Evolutionary conservation across 306 rosid species (phyloP).

Genomic region (Datisca glomerata): DNA sequence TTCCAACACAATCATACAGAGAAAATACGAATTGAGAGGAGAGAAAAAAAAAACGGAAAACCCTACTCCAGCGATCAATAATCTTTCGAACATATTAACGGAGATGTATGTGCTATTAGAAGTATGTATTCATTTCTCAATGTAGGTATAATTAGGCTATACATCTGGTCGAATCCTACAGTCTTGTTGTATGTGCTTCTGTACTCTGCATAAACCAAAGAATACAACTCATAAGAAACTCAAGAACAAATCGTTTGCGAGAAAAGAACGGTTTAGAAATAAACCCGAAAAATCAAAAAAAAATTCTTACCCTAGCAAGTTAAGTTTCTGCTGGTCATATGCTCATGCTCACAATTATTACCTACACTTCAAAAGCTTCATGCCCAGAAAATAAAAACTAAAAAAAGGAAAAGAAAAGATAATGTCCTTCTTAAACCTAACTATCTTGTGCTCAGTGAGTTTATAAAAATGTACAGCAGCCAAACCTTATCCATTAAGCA

Average conservation of each 20-base stretch:
- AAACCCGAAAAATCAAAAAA: neutral
- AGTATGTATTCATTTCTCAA: slow-evolving; percentile 76
- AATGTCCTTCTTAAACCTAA: slow-evolving; percentile 6
- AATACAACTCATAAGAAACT: too few species aligned
- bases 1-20: neutral
- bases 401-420: slow-evolving; percentile 9
- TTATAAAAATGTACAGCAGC: slow-evolving; percentile 9
- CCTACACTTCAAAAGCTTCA: slow-evolving; percentile 45
- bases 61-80: slow-evolving; percentile 37
- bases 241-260: too few species aligned
- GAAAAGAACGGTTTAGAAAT: too few species aligned
- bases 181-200: slow-evolving; percentile 59
- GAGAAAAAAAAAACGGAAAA: slow-evolving; percentile 16
- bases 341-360: slow-evolving; percentile 34
- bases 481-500: slow-evolving; percentile 33
- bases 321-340: slow-evolving; percentile 35
- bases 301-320: slow-evolving; percentile 52
- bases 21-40: slow-evolving; percentile 8
- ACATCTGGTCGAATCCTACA: slow-evolving; percentile 55
- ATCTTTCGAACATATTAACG: slow-evolving; percentile 52
- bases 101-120: slow-evolving; percentile 78
- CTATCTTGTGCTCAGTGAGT: slow-evolving; percentile 2
- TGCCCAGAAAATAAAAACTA: slow-evolving; percentile 20
- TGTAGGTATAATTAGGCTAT: slow-evolving; percentile 74
- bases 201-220: slow-evolving; percentile 74